Base-by-base conservation (phyloP, 768 basidiomycete species). In the Pisolithus sp. region DNA sequence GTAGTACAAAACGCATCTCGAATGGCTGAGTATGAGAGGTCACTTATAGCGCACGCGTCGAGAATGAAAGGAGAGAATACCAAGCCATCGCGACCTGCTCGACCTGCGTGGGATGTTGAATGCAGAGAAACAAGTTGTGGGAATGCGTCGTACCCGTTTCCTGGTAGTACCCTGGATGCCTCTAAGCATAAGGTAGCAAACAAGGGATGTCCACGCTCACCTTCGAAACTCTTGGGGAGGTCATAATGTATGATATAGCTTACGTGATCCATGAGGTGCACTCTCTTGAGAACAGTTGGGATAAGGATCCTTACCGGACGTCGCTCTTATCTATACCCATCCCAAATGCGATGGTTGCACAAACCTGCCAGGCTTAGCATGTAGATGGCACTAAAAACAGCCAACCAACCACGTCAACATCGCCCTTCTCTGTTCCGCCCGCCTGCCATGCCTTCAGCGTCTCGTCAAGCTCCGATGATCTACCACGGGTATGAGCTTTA, bases 281-380 rank as follows among this genome's bases (percentile, higher is more conserved):
- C 13, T n/a, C 36, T 75, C 43, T 23, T 59, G 10, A 58, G 20
- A 15, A 34, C 37, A 42, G 34, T 34, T n/a, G 23, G 42, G 3
- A 13, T 18, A 50, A 28, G 28, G 34, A 30, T 6, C 40, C 67
- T 20, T 61, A 82, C 81, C 86, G 76, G 48, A 89, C 86, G 55
- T 89, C 83, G 18, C 78, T 71, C 69, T 91, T 92, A 63, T 93
- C 89, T 42, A 93, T 91, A 2, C 89, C 89, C 70, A 91, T 82
- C 2, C 90, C 90, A 58, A 92, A 93, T 5, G 89, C 89, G 46
- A 92, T 79, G 0, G 88, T 89, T 9, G 86, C 86, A 23, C 86
- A 82, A 40, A 88, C 83, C 84, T 86, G 15, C 37, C 7, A 49
- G 7, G 31, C 28, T 8, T 18, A 21, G 31, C 51, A 39, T 41